These are phyloP conservation scores for Prunella vulgaris DNA, from an alignment of 257 asterid genomes.

Conservation along the genomic window DNA sequence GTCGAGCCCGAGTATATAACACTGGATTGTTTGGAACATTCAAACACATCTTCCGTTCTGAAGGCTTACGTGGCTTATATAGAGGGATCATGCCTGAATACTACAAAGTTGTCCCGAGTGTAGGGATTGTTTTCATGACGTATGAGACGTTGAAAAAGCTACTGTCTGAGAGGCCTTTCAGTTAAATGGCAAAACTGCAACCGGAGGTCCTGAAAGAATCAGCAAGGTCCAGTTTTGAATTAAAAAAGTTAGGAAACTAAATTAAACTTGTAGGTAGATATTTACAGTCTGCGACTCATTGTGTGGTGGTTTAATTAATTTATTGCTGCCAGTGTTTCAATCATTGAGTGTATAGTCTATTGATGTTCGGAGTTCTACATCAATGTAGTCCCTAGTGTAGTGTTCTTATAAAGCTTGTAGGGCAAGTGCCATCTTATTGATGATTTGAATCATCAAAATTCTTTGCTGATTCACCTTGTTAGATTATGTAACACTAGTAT, in stretches of 20 bases:
- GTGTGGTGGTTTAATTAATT: slow-evolving; percentile 33
- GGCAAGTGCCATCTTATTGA: slow-evolving; percentile 15
- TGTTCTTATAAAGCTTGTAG: slow-evolving; percentile 11
- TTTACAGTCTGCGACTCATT: slow-evolving; percentile 1
- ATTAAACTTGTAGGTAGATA: slow-evolving; percentile 27
- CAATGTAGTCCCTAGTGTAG: slow-evolving; percentile 22
- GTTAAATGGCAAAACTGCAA: slow-evolving; percentile 19
- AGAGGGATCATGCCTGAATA: slow-evolving; percentile 95
- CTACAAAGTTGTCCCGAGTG: slow-evolving; percentile 92
- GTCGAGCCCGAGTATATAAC: slow-evolving; percentile 77
- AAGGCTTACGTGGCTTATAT: slow-evolving; percentile 84
- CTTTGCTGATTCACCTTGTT: background rate
- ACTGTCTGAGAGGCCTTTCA: slow-evolving; percentile 51
- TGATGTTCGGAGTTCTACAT: slow-evolving; percentile 20
- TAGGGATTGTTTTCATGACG: slow-evolving; percentile 93
- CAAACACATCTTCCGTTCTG: slow-evolving; percentile 51
- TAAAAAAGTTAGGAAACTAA: slow-evolving; percentile 17
- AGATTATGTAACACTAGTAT: background rate
- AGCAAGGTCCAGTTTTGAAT: slow-evolving; percentile 34
- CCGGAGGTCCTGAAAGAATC: slow-evolving; percentile 6
- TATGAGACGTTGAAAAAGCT: slow-evolving; percentile 80
- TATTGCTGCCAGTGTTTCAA: slow-evolving; percentile 29
- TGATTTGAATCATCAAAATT: slow-evolving; percentile 18
- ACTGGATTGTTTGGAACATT: slow-evolving; percentile 71
- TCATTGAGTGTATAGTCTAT: slow-evolving; percentile 43